Evolutionary conservation across 2,329 filamentous ascomycete species (phyloP), one percentile per base, ranked within the genome.

Genomic region (Alternaria conjuncta): DNA sequence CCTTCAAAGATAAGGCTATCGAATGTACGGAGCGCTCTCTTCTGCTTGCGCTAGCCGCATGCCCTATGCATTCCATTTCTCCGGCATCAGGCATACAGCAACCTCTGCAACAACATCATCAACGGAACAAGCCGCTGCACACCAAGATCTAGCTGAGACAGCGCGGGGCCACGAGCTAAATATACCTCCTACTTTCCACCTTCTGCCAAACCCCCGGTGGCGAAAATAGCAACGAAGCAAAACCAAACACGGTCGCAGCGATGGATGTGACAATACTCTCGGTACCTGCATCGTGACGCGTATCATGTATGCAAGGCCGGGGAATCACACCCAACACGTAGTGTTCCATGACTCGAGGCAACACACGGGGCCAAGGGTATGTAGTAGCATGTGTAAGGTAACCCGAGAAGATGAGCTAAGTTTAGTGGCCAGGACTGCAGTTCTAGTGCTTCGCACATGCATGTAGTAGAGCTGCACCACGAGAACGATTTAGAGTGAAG

Each of bases 281-380:
- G 47, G 47, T 51, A 51, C 47, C 47, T 51, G 47, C 47, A 32
- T 51, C 26, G 26, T 51, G 47, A 51, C 47, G 47, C 30, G 47
- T 51, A 30, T 15, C 47, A 51, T 51, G 18, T 50, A 51, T 51
- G 47, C 47, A 51, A 28, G 47, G 26, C 28, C 47, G 36, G 36
- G 36, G 36, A 32, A 51, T 51, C 47, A 51, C 47, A 30, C 47
- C 20, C 30, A 28, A 51, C 47, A 30, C 47, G 30, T 41, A 41
- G 36, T 51, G 47, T 32, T 51, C 18, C 47, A 51, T 51, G 47
- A 51, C 49, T 51, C 49, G 49, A 23, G 28, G 28, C 49, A 36
- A 51, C 49, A 36, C 49, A 36, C 21, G 25, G 32, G 30, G 32
- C 8, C 49, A 51, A 20, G 49, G 28, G 20, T 51, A 15, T n/a